These are phyloP conservation scores for Cardamine occulta DNA, from an alignment of 345 rosid genomes.

Conservation along the genomic window DNA sequence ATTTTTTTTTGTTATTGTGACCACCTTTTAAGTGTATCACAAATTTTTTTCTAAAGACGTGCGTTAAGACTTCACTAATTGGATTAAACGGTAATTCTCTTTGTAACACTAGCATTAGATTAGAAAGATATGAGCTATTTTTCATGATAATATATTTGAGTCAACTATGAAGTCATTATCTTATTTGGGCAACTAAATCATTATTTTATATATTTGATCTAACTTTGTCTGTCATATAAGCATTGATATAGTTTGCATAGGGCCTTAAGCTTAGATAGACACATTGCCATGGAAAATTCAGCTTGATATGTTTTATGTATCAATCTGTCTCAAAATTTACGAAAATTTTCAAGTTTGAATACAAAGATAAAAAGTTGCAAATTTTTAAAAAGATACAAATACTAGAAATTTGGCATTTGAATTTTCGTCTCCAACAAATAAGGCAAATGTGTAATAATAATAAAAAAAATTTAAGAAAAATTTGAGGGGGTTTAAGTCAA, in stretches of 20 bases:
- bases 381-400: neutral
- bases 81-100: neutral
- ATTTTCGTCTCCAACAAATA: neutral
- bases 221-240: neutral
- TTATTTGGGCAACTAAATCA: slow-evolving; percentile 1
- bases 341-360: too few relatives aligned
- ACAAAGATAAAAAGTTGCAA: neutral
- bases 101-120: neutral
- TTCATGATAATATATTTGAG: neutral
- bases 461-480: too few relatives aligned
- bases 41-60: neutral
- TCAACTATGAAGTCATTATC: slow-evolving; percentile 4
- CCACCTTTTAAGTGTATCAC: neutral
- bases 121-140: neutral
- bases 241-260: neutral
- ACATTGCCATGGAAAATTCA: too few relatives aligned
- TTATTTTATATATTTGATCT: neutral
- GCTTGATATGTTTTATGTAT: too few relatives aligned
- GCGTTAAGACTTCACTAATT: neutral
- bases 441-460: neutral
- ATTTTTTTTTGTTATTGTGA: neutral
- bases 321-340: too few relatives aligned
- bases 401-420: neutral
- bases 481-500: neutral
- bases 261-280: too few relatives aligned